Evolutionary conservation across 352 stramenopile genomes (phyloP).

Genomic region (Phytophthora sp.): DNA sequence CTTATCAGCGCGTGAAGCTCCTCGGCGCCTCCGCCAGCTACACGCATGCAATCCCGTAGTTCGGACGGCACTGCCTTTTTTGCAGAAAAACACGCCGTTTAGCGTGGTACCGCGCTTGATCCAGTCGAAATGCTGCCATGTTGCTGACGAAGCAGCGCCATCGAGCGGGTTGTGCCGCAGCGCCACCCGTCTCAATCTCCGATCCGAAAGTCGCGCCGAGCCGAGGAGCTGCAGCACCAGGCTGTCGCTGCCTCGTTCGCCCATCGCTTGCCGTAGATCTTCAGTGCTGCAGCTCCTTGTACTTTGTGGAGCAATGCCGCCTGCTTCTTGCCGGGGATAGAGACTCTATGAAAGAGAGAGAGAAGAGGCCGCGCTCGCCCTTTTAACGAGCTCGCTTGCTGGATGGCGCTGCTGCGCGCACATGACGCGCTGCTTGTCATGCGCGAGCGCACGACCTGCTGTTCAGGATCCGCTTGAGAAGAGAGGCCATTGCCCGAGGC

Average conservation of each 20-base stretch:
- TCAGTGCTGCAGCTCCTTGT: slow-evolving; percentile 19
- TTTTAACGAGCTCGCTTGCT: slow-evolving; percentile 2
- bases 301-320: not conserved
- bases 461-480: slow-evolving; percentile 6
- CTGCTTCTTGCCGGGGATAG: not conserved
- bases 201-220: not conserved
- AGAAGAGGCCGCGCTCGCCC: not conserved
- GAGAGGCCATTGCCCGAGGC: not conserved
- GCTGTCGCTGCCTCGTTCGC: slow-evolving; percentile 5
- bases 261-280: not conserved
- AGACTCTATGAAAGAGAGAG: not conserved
- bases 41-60: not conserved
- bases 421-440: slow-evolving; percentile 21
- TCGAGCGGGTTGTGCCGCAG: not conserved
- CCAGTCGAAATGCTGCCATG: slow-evolving; percentile 3
- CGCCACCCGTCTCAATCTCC: not conserved
- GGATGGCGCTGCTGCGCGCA: not conserved
- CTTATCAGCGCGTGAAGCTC: not conserved
- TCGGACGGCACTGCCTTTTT: not conserved
- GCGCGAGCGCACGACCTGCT: slow-evolving; percentile 4
- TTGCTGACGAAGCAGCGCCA: not conserved
- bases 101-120: not conserved
- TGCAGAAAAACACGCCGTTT: slow-evolving; percentile 6
- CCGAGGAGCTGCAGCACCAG: not conserved
- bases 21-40: too few relatives aligned